Percentiles rank a stretch among this genome's conserved stretches.
These are phyloP conservation scores for Nicotiana obtusifolia DNA, from an alignment of 257 asterid genomes.

Conservation along the genomic window DNA sequence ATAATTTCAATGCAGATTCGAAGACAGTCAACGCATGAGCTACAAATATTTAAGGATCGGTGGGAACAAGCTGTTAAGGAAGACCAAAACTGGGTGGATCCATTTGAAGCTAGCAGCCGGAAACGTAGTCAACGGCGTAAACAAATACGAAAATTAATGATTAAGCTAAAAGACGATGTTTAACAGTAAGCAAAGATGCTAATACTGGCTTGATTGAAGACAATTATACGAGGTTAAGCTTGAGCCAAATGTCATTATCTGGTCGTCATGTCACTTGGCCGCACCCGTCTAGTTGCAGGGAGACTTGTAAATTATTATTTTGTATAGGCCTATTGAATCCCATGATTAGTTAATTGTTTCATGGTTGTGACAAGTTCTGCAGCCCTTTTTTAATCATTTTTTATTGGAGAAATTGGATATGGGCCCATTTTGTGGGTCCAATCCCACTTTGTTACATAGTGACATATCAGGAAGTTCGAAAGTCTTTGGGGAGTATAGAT, in stretches of 20 bases:
- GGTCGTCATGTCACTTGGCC: neutral
- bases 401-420: too few species aligned
- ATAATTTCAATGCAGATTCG: neutral
- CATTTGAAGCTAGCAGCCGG: neutral
- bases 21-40: constrained; percentile 47
- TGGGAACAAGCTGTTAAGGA: constrained; percentile 74
- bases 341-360: constrained; percentile 18
- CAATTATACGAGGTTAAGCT: neutral
- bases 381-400: neutral
- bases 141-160: neutral
- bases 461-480: too few species aligned
- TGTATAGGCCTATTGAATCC: constrained; percentile 6
- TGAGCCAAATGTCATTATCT: neutral
- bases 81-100: constrained; percentile 36
- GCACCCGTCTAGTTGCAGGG: neutral
- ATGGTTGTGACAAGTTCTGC: neutral
- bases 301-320: constrained; percentile 19
- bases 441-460: too few species aligned
- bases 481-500: too few species aligned
- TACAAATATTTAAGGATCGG: constrained; percentile 54
- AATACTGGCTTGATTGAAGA: neutral
- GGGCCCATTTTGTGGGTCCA: too few species aligned
- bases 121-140: neutral
- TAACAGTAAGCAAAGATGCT: neutral
- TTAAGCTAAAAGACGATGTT: neutral